Evolutionary conservation across 2,329 filamentous ascomycete species (phyloP), one percentile per base, ranked within the genome.

Genomic region (Xylariaceae sp.): DNA sequence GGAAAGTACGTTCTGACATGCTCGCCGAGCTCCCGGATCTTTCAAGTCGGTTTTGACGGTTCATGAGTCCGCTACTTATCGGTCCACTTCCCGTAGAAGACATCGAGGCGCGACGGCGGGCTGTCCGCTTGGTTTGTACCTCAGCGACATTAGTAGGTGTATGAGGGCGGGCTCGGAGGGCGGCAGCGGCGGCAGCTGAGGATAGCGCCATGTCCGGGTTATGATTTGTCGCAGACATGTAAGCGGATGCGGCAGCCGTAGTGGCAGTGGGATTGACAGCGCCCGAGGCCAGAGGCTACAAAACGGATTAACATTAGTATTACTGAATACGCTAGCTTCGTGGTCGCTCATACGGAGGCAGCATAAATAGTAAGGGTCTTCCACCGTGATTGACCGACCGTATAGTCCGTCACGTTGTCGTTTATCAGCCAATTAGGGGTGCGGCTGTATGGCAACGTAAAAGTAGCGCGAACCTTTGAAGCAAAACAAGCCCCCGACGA

Each of bases 1-100:
- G 84, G 71, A 96, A 96, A 0, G 90, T 91, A 55, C 92, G 83
- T 69, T 92, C 88, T 32, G 83, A 86, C 91, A 97, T 95, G 48
- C 91, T 96, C 27, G 84, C 80, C 11, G 81, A 81, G 72, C 91
- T 95, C 53, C 77, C 80, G 39, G 80, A 77, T 65, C 89, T 78
- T 58, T 85, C 79, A 57, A 91, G 73, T 50, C 75, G 54, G 6
- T 32, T 26, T 40, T 29, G 74, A 68, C 68, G 63, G 60, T 71
- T 62, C 61, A 73, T 54, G 37, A 56, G 46, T 56, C 73, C 67
- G 45, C 71, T 63, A 40, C 73, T 71, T 47, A 71, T 73, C 60
- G 79, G 82, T 37, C 76, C 78, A 47, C 67, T 70, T 11, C 66
- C 62, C 3, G 81, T 75, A 3, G 89, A 92, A 1, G 88, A 88